Evolutionary conservation across 305 asterid genomes (phyloP).

Genomic region (Salvia sclarea): DNA sequence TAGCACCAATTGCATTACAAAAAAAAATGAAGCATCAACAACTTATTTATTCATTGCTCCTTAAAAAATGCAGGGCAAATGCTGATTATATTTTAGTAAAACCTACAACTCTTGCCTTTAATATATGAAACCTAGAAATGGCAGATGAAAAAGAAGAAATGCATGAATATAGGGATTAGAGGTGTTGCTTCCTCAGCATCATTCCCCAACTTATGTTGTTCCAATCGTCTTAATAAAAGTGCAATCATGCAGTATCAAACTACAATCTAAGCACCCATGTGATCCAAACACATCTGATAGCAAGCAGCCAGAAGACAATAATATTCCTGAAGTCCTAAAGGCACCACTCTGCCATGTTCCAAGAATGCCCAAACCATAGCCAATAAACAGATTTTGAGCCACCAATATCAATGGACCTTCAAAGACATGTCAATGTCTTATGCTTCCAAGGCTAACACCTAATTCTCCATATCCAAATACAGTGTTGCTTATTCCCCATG

Average conservation of each 20-base stretch:
- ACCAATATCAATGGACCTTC: neutral
- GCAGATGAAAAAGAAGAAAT: neutral
- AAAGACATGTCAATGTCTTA: neutral
- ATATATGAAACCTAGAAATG: neutral
- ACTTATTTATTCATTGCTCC: neutral
- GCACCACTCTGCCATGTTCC: neutral
- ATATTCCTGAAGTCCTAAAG: constrained; percentile 2
- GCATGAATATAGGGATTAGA: neutral
- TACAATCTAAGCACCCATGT: neutral
- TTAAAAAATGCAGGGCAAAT: neutral
- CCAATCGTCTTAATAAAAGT: neutral
- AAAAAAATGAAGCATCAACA: neutral
- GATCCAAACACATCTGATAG: constrained; percentile 15
- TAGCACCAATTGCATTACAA: neutral
- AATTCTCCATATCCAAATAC: neutral
- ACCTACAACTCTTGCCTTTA: constrained; percentile 9
- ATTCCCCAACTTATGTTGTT: neutral
- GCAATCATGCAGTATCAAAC: neutral
- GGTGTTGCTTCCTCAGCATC: neutral
- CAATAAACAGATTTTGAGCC: neutral
- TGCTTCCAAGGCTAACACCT: neutral
- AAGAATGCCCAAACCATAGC: constrained; percentile 12
- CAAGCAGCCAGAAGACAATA: constrained; percentile 5
- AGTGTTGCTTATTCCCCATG: neutral
- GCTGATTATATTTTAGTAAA: neutral